A percentile compares a stretch with the other conserved stretches of the same genome.
These are phyloP conservation scores for Yarrowia sp. DNA, from an alignment of 805 yeast genomes.

Conservation along the genomic window DNA sequence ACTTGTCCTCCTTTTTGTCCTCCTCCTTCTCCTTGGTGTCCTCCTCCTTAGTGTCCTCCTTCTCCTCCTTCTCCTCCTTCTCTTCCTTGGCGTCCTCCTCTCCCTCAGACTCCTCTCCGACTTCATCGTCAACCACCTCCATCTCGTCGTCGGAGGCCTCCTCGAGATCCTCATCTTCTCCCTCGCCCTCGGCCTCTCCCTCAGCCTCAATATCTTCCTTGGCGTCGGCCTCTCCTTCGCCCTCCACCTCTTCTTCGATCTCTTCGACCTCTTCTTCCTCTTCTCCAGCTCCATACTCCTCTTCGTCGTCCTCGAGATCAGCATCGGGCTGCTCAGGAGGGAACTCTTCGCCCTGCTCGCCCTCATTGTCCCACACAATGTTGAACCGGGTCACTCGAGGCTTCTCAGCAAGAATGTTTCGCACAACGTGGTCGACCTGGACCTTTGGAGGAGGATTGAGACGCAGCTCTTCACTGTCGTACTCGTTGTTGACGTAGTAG, in stretches of 20 bases:
- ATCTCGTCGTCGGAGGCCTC: conserved; percentile 56
- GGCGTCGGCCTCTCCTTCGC: conserved; percentile 50
- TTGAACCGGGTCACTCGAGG: conserved; percentile 97
- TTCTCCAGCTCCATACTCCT: conserved; percentile 52
- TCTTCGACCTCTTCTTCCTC: conserved; percentile 57
- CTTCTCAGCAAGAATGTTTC: conserved; percentile 94
- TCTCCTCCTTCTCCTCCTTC: not conserved
- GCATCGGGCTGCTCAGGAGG: conserved; percentile 81
- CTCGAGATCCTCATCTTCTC: conserved; percentile 57
- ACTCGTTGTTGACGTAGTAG: conserved; percentile 96
- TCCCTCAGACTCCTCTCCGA: conserved; percentile 51
- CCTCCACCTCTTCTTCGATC: conserved; percentile 57
- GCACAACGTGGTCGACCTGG: conserved; percentile 89
- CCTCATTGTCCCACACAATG: conserved; percentile 93
- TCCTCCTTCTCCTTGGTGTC: not conserved
- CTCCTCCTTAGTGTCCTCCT: not conserved
- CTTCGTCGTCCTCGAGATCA: conserved; percentile 68
- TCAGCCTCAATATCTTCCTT: conserved; percentile 41
- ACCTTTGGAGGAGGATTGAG: conserved; percentile 94
- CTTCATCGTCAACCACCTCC: conserved; percentile 55
- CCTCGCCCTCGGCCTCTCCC: conserved; percentile 50
- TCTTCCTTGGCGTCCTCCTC: conserved; percentile 17
- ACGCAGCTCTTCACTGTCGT: conserved; percentile 88
- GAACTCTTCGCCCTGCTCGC: conserved; percentile 63
- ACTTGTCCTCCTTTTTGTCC: conserved; percentile 11